Evolutionary conservation across 768 basidiomycete species (phyloP), one percentile per base, ranked within the genome.

Genomic region (Hortiboletus campestris): DNA sequence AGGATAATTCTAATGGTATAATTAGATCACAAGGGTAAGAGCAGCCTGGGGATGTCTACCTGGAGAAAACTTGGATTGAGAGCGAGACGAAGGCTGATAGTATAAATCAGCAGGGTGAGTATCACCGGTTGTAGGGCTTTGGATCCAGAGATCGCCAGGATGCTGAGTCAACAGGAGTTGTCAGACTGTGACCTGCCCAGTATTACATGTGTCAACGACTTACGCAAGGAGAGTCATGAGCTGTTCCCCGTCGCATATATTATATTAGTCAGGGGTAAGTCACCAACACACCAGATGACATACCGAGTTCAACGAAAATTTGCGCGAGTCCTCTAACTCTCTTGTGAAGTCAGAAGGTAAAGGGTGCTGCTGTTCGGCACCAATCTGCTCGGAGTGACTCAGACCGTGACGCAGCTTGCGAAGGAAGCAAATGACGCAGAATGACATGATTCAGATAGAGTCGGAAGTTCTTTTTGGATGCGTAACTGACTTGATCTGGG

Each of bases 71-170:
- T 53, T 11, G 46, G 14, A 19, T 56, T 48, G 40, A 44, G 43
- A 14, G 56, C 51, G 22, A 64, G 39, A 19, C 56, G 54, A 39
- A 69, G 61, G 20, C 47, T 68, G 46, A 64, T 60, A 11, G 64
- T 69, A 36, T 67, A 70, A 4, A 66, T 47, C 11, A 70, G 56
- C 16, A 69, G 58, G 0, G 58, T 50, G 10, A 69, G 50, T 0
- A 57, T 51, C 7, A 49, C 46, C 1, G 47, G 54, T 8, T 17
- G 43, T 20, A 66, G 46, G 4, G 14, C n/a, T 11, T 36, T 51
- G 12, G 59, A 56, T 16, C 54, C 57, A 1, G 64, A 60, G 14
- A 60, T 19, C 0, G 57, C 25, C n/a, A 58, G 54, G 43, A 61
- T 32, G 13, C 64, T 66, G 41, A 20, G 34, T 7, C 14, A 25